A percentile compares a stretch with the other conserved stretches of the same genome.
Evolutionary conservation across 148 eudicot species (phyloP).

Genomic region (Vaccinium myrtillus): DNA sequence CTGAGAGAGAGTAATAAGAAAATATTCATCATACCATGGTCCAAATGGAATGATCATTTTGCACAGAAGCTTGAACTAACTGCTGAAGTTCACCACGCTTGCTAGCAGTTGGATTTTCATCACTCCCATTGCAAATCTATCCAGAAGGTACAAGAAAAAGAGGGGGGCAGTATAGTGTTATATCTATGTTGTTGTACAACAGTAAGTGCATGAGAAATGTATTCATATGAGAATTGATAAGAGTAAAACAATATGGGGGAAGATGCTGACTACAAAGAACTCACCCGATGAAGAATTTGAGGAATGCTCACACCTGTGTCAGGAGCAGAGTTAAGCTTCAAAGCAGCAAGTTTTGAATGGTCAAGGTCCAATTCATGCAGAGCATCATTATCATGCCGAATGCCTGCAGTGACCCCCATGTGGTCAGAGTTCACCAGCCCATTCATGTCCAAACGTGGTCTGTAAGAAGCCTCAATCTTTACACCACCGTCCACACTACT

Average conservation of each 20-base stretch:
- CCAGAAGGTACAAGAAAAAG: neutral
- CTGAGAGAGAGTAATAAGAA: neutral
- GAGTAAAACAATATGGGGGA: neutral
- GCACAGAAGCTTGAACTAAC: constrained; percentile 66
- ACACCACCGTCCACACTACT: constrained; percentile 37
- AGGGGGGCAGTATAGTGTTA: neutral
- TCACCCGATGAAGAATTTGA: constrained; percentile 82
- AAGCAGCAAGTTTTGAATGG: constrained; percentile 42
- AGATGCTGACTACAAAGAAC: constrained; percentile 23
- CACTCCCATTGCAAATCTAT: constrained; percentile 72
- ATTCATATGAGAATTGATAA: neutral
- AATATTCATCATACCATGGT: constrained; percentile 55
- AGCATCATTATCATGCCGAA: constrained; percentile 50
- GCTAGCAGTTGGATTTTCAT: constrained; percentile 50
- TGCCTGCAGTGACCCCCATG: constrained; percentile 32
- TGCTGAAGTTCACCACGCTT: constrained; percentile 73
- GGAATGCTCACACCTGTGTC: constrained; percentile 93
- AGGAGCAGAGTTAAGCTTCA: constrained; percentile 42
- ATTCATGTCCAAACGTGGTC: constrained; percentile 51
- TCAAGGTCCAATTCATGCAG: constrained; percentile 38
- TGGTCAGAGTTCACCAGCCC: constrained; percentile 56
- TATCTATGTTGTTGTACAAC: neutral
- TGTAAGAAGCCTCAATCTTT: constrained; percentile 39
- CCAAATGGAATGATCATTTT: constrained; percentile 78
- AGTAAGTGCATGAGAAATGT: constrained; percentile 17